Conservation (phyloP, 345 rosid genomes). For the Erodium maritimum region DNA sequence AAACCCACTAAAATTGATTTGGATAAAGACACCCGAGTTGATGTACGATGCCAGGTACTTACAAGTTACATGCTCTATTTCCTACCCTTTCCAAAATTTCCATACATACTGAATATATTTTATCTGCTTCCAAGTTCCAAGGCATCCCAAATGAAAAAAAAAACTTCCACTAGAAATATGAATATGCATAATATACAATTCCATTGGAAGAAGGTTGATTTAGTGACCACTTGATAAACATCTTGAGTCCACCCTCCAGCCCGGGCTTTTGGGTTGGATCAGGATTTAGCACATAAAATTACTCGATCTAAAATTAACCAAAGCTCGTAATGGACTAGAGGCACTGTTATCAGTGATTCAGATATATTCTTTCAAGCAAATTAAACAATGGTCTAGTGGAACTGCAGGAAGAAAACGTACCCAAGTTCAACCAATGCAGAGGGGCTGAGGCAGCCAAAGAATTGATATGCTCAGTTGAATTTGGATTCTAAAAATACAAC, state of each 20-base stretch:
- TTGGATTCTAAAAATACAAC: neutral
- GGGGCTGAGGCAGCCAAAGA: no score
- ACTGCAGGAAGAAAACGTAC: neutral
- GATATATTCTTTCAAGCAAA: neutral
- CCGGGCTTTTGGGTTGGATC: no score
- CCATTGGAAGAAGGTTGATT: no score
- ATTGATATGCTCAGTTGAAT: no score
- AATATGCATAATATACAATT: neutral
- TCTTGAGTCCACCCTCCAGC: no score
- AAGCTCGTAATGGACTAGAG: neutral
- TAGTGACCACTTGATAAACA: no score
- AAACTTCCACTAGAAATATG: no score
- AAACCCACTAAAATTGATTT: slow-evolving; percentile 68
- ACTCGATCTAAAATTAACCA: neutral
- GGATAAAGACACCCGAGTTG: slow-evolving; percentile 74
- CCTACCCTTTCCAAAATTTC: neutral
- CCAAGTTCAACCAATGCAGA: neutral
- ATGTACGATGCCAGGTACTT: slow-evolving; percentile 92
- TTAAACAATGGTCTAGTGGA: neutral
- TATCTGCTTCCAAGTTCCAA: neutral
- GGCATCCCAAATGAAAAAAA: neutral
- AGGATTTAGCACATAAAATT: no score
- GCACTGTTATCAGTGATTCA: neutral
- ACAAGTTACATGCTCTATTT: neutral
- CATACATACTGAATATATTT: no score